Base-by-base conservation (phyloP, 2,329 filamentous ascomycete species). In the Sporothrix humicola region DNA sequence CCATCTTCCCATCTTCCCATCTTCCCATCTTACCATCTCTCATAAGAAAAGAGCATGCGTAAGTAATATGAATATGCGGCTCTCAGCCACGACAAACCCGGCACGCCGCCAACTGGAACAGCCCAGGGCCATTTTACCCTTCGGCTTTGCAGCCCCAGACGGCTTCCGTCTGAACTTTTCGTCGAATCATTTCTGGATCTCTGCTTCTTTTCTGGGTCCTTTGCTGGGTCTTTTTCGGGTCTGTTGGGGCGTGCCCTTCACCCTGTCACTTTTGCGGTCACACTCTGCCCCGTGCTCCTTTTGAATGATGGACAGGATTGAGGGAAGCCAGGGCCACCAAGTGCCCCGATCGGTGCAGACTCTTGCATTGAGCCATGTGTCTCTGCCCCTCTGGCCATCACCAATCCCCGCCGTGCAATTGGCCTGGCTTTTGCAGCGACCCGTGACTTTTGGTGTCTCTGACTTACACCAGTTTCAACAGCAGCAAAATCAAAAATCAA, bases 121-220 rank as follows among this genome's bases (percentile, higher is more conserved):
- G 17, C 5, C 50, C 26, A 56, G 31, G 50, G 66, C 48, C 48
- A 12, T 56, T 69, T 56, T 44, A 68, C 46, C 46, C 46, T 68
- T 68, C 23, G 65, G 65, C 65, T 69, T 56, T 69, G 66, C 48
- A 44, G 44, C 56, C 50, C 26, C 50, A 26, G 69, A 58, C 69
- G 31, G 50, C 52, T 58, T 59, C 66, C 69, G 42, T 71, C 69
- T 59, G 69, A 71, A 59, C 69, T 71, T 71, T 52, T 59, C 37
- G 68, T 56, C 69, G 68, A 58, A 71, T 59, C 69, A 71, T 31
- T 59, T 48, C 31, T 26, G 15, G n/a, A 13, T 6, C 31, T 37
- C 31, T 37, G 50, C 50, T n/a, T 17, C 17, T 59, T 59, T 59
- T 59, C 52, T 59, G 23, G 26, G 26, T 63, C 44, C 15, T 13